Base-by-base conservation (phyloP, 2,329 filamentous ascomycete genomes). In the Amauroascus niger region DNA sequence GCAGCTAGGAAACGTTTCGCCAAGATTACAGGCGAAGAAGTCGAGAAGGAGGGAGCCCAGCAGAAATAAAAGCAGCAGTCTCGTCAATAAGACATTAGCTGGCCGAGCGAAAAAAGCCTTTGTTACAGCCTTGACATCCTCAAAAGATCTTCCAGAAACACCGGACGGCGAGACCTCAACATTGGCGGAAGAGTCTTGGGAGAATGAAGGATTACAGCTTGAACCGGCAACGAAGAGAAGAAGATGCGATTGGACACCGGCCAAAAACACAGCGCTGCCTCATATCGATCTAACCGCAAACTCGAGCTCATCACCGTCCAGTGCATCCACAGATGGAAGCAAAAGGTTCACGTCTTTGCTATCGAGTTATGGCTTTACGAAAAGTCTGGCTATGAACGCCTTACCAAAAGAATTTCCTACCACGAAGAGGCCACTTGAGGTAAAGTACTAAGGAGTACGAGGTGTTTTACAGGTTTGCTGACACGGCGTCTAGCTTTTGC, bases 171-270 rank as follows among this genome's bases (percentile, higher is more conserved):
- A 33, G 6, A 11, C 26, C 11, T 20, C 37, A 40, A 24, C 13
- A 8, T 26, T 9, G 37, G n/a, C 24, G 1, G 20, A 33, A 18
- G 48, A 14, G 2, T 7, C 39, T 16, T 49, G 30, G 33, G 44
- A 55, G 24, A 18, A 33, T 22, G 44, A 45, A 16, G 45, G 28
- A 22, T 28, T 51, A 24, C 61, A 67, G n/a, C 52, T 71, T 22
- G 68, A 68, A 57, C 57, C 64, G 44, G 85, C 84, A 6, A 65
- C 78, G 24, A 72, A 70, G 44, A 74, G 85, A 55, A 74, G 85
- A 55, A 76, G 81, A 56, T 63, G 70, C 13, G 76, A 83, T 55
- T 89, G 86, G 86, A 89, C 86, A 0, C 86, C 84, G 1, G 77
- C 81, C 3, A 75, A 72, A 45, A 63, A 72, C 32, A 73, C 72